These are phyloP conservation scores for Nasturtium officinale DNA, from an alignment of 345 rosid species.

Conservation along the genomic window DNA sequence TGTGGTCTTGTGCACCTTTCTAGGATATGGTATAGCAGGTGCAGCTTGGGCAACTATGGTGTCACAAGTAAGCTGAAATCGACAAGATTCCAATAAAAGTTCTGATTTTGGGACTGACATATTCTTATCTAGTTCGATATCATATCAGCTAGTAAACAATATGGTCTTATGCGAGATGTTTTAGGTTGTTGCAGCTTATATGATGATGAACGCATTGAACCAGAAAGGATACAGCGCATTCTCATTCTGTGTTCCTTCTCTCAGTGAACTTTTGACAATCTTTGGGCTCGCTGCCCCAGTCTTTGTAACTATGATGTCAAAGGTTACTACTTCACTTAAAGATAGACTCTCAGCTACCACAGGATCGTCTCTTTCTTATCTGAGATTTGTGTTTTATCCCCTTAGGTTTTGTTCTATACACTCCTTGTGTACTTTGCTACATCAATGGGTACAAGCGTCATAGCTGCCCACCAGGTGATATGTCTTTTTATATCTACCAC, in stretches of 20 bases:
- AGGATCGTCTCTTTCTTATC: constrained; percentile 17
- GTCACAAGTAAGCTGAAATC: constrained; percentile 66
- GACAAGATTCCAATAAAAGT: constrained; percentile 1
- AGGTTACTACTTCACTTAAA: constrained; percentile 50
- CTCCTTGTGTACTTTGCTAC: constrained; percentile 84
- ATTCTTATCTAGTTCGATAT: constrained; percentile 8
- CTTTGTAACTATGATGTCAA: constrained; percentile 70
- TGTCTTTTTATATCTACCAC: constrained; percentile 1
- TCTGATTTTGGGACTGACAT: constrained; percentile 7
- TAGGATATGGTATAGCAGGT: constrained; percentile 88
- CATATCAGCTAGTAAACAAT: constrained; percentile 14
- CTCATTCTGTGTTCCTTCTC: constrained; percentile 63
- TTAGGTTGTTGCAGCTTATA: constrained; percentile 77
- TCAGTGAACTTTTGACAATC: constrained; percentile 56
- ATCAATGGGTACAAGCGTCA: constrained; percentile 71
- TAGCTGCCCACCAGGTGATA: constrained; percentile 95
- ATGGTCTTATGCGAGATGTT: constrained; percentile 29
- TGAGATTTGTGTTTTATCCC: constrained; percentile 27
- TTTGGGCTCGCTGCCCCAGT: constrained; percentile 79
- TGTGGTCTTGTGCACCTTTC: constrained; percentile 67
- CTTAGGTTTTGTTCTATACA: constrained; percentile 75
- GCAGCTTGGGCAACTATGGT: constrained; percentile 98
- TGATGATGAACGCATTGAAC: constrained; percentile 79
- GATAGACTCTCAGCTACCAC: constrained; percentile 9
- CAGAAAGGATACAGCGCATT: constrained; percentile 71